Percentiles rank a stretch among this genome's conserved stretches.
Evolutionary conservation across 305 asterid genomes (phyloP).

Genomic region (Petunia hybrid): DNA sequence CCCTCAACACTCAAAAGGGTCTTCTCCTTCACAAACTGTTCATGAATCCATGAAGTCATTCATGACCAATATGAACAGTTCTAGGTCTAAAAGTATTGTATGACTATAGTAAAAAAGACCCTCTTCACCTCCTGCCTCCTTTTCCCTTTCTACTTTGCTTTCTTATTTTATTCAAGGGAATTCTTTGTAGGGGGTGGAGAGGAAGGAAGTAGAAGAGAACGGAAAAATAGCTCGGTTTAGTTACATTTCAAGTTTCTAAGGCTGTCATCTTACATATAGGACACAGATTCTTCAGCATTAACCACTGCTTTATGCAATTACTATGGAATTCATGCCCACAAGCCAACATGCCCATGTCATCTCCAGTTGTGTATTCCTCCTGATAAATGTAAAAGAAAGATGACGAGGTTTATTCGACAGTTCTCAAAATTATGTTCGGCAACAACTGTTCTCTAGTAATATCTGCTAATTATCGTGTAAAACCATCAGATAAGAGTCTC

Average conservation of each 20-base stretch:
- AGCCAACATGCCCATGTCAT: conserved; percentile 50
- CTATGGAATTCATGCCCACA: conserved; percentile 72
- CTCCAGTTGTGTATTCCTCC: conserved; percentile 63
- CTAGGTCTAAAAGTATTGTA: background rate
- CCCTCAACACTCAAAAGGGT: background rate
- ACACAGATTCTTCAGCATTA: conserved; percentile 60
- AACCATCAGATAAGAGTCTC: background rate
- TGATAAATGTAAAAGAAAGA: conserved; percentile 30
- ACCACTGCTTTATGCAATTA: conserved; percentile 67
- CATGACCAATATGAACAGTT: background rate
- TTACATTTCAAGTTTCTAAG: conserved; percentile 40
- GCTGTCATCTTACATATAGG: conserved; percentile 69
- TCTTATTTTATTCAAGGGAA: background rate
- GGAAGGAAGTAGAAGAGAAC: background rate
- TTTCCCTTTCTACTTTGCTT: background rate
- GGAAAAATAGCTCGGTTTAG: background rate
- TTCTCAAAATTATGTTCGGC: background rate
- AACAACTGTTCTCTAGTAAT: background rate
- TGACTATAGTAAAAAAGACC: background rate
- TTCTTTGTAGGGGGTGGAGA: background rate
- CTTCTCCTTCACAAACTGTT: background rate
- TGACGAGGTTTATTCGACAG: background rate
- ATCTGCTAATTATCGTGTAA: background rate
- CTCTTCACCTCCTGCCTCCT: background rate
- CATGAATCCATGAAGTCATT: background rate